Conservation (phyloP, 345 rosid species). For the Mercurialis annua region DNA sequence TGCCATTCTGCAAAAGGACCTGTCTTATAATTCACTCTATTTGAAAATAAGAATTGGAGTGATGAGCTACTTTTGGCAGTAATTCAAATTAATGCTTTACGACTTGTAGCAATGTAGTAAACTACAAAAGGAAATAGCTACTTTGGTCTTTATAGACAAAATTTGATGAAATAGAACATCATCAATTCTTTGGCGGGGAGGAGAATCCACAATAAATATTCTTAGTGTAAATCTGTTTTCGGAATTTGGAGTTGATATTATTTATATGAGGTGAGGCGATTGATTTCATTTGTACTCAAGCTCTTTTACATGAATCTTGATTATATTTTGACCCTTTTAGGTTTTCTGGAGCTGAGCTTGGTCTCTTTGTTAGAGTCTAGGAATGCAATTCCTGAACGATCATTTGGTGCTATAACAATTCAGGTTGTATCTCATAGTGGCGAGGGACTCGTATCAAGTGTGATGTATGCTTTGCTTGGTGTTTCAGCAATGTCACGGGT, state of each 20-base stretch:
- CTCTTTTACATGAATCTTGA: background rate
- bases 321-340: slow-evolving; percentile 31
- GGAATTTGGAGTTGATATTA: background rate
- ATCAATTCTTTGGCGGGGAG: background rate
- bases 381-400: slow-evolving; percentile 55
- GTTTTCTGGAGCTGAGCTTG: slow-evolving; percentile 76
- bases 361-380: slow-evolving; percentile 54
- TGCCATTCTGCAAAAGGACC: background rate
- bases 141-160: background rate
- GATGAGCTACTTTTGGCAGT: background rate
- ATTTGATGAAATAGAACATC: background rate
- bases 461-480: slow-evolving; percentile 90
- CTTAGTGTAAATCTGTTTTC: background rate
- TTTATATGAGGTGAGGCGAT: slow-evolving; percentile 3
- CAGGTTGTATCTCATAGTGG: slow-evolving; percentile 80
- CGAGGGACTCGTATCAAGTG: slow-evolving; percentile 86
- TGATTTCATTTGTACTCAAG: background rate
- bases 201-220: background rate
- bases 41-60: background rate
- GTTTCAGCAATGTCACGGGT: slow-evolving; percentile 98
- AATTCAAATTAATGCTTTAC: background rate
- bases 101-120: background rate
- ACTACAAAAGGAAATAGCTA: background rate
- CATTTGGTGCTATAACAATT: slow-evolving; percentile 58
- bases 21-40: background rate